A percentile compares a stretch with the other conserved stretches of the same genome.
phyloP scores from a whole-genome alignment of 805 yeast species.

The Candida krabiensis region DNA sequence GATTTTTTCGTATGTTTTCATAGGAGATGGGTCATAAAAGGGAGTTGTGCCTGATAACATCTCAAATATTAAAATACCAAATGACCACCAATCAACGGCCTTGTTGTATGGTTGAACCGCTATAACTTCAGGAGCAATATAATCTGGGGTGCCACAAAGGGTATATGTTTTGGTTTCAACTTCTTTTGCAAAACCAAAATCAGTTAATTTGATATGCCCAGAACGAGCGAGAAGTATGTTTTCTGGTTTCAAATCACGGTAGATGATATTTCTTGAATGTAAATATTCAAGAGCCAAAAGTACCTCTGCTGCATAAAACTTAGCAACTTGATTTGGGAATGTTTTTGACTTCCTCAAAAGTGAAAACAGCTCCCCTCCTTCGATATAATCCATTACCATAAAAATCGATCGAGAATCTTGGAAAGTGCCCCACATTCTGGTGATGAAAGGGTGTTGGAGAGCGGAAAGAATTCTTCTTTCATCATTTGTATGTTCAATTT shows the following conservation, averaged over 20 bases:
- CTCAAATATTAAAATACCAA: slow-evolving; percentile 59
- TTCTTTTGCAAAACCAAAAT: slow-evolving; percentile 64
- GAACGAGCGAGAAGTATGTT: slow-evolving; percentile 57
- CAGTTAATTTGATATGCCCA: slow-evolving; percentile 61
- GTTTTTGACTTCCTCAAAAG: slow-evolving; percentile 55
- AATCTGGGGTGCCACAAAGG: slow-evolving; percentile 64
- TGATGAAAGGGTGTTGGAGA: slow-evolving; percentile 60
- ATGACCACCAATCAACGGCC: slow-evolving; percentile 67
- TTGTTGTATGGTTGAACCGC: slow-evolving; percentile 63
- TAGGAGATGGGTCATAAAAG: slow-evolving; percentile 61
- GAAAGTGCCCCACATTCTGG: slow-evolving; percentile 68
- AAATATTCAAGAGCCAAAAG: slow-evolving; percentile 57
- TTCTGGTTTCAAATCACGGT: slow-evolving; percentile 63
- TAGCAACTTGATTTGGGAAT: slow-evolving; percentile 63
- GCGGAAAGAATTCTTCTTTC: slow-evolving; percentile 58
- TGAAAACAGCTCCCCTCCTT: slow-evolving; percentile 62
- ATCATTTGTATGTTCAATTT: slow-evolving; percentile 64
- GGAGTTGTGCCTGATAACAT: slow-evolving; percentile 66
- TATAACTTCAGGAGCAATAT: slow-evolving; percentile 66
- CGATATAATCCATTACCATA: slow-evolving; percentile 66
- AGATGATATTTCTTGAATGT: slow-evolving; percentile 58
- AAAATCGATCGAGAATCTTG: slow-evolving; percentile 57
- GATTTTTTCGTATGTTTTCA: slow-evolving; percentile 63
- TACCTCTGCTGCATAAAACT: slow-evolving; percentile 64
- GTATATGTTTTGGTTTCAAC: slow-evolving; percentile 61